phyloP scores from a whole-genome alignment of 1,284 basidiomycete genomes.

The Malassezia yamatoensis region DNA sequence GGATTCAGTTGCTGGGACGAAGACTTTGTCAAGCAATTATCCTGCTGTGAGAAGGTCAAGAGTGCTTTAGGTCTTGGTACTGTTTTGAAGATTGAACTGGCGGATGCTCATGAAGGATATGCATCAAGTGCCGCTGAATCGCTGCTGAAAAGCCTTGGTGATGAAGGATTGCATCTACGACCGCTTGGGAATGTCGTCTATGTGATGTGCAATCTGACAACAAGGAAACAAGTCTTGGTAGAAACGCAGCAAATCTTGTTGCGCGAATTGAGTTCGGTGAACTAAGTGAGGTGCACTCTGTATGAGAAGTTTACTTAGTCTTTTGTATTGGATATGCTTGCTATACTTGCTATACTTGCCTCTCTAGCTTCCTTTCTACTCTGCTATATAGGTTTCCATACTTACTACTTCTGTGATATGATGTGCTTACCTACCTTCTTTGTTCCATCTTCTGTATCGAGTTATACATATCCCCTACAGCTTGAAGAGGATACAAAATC shows the following conservation, averaged over 20 bases:
- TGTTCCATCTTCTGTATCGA: too few relatives aligned
- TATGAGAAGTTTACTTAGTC: too few relatives aligned
- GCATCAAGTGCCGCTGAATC: conserved; percentile 27
- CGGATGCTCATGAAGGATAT: conserved; percentile 51
- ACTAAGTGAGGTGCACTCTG: too few relatives aligned
- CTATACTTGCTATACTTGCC: too few relatives aligned
- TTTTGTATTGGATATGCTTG: too few relatives aligned
- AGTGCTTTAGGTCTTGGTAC: conserved; percentile 80
- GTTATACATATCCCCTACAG: too few relatives aligned
- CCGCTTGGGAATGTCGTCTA: conserved; percentile 88
- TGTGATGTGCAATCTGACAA: conserved; percentile 85
- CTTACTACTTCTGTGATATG: too few relatives aligned
- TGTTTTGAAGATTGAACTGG: conserved; percentile 70
- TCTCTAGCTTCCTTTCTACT: too few relatives aligned
- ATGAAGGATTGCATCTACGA: conserved; percentile 62
- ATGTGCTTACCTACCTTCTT: too few relatives aligned
- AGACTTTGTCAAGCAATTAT: conserved; percentile 60
- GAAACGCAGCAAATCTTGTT: background rate
- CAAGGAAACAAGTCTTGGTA: conserved; percentile 46
- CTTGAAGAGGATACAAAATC: too few relatives aligned
- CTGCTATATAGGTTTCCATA: too few relatives aligned
- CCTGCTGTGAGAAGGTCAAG: conserved; percentile 56
- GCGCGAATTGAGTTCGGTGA: too few relatives aligned
- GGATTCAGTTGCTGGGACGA: conserved; percentile 68
- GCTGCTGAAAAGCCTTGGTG: conserved; percentile 18